A percentile compares a stretch with the other conserved stretches of the same genome.
Evolutionary conservation across 306 rosid genomes (phyloP).

Genomic region (Arachis hypogaea): DNA sequence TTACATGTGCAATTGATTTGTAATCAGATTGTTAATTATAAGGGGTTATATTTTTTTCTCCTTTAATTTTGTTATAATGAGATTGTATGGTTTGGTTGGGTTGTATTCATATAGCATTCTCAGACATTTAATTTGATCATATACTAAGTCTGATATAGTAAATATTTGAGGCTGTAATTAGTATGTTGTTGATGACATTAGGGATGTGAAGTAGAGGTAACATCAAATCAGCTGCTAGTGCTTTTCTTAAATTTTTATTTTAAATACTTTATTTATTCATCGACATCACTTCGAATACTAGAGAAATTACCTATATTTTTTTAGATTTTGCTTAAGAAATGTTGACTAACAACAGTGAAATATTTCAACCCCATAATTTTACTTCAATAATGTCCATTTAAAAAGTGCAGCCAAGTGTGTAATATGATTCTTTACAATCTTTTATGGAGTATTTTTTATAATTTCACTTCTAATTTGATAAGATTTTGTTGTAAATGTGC

Average conservation of each 20-base stretch:
- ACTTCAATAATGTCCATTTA: constrained; percentile 2
- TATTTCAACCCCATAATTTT: background rate
- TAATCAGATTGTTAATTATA: constrained; percentile 39
- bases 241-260: background rate
- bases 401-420: background rate
- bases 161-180: constrained; percentile 3
- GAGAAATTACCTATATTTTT: background rate
- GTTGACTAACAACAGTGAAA: background rate
- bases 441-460: too few relatives aligned
- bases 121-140: constrained; percentile 8
- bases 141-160: constrained; percentile 9
- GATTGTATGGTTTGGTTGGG: constrained; percentile 50
- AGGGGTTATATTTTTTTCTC: constrained; percentile 39
- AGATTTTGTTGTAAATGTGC: too few relatives aligned
- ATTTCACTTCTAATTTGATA: too few relatives aligned
- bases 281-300: background rate
- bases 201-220: background rate
- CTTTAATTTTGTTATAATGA: constrained; percentile 32
- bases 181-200: constrained; percentile 14
- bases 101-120: constrained; percentile 60
- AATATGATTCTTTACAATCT: background rate
- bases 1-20: constrained; percentile 76
- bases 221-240: constrained; percentile 1
- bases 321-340: constrained; percentile 11
- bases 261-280: background rate